phyloP scores from a whole-genome alignment of 2,329 filamentous ascomycete genomes.

The Aspergillus aculeatus region DNA sequence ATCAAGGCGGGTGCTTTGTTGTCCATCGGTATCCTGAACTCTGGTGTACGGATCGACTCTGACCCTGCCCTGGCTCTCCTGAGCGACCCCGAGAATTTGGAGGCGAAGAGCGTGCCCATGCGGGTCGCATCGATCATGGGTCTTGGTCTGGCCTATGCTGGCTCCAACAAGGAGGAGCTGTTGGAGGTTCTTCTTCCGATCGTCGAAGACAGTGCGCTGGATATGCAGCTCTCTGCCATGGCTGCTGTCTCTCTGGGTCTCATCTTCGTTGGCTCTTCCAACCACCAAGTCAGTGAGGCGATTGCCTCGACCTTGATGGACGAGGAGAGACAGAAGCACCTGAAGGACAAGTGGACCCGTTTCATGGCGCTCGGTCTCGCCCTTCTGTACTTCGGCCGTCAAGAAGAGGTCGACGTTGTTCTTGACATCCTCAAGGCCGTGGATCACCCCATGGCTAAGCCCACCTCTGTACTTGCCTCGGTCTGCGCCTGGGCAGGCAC shows the following conservation, averaged over 20 bases:
- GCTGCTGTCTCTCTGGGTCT: conserved; percentile 87
- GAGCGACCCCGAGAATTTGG: conserved; percentile 74
- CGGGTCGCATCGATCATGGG: conserved; percentile 91
- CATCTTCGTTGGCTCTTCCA: conserved; percentile 87
- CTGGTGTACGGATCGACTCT: conserved; percentile 81
- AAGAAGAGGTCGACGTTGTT: conserved; percentile 98
- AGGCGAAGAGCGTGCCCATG: conserved; percentile 73
- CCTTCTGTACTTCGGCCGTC: conserved; percentile 89
- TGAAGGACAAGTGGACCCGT: conserved; percentile 97
- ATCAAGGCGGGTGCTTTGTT: conserved; percentile 90
- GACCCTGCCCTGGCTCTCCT: conserved; percentile 88
- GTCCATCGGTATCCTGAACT: conserved; percentile 93
- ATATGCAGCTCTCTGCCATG: conserved; percentile 97
- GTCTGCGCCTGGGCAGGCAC: conserved; percentile 98
- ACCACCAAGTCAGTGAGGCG: conserved; percentile 85
- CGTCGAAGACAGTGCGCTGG: conserved; percentile 75
- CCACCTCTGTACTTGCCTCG: conserved; percentile 90
- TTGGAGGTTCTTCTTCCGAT: conserved; percentile 82
- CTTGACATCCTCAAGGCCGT: conserved; percentile 95
- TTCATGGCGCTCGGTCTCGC: conserved; percentile 94
- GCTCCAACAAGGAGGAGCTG: conserved; percentile 88
- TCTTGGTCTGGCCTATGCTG: conserved; percentile 89
- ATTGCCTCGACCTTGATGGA: conserved; percentile 92
- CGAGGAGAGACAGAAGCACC: conserved; percentile 82
- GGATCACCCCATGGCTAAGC: conserved; percentile 93